These are phyloP conservation scores for Dianthus caryophyllus DNA, from an alignment of 148 eudicot species.

Conservation along the genomic window DNA sequence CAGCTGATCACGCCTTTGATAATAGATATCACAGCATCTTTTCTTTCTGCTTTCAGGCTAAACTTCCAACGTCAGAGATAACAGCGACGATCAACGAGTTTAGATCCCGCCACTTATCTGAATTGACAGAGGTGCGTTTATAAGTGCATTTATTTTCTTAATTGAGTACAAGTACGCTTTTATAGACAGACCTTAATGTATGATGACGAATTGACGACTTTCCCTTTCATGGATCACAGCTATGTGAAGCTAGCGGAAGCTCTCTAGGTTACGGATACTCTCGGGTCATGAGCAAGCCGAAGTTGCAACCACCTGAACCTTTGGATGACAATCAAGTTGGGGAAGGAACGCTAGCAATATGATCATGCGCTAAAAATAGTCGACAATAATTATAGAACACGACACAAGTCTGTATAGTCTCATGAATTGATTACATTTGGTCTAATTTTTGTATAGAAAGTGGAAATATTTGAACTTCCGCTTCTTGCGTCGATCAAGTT, in stretches of 20 bases:
- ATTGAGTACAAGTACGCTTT: neutral
- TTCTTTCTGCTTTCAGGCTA: conserved; percentile 50
- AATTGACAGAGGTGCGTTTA: conserved; percentile 73
- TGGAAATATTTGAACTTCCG: neutral
- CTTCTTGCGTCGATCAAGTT: conserved; percentile 22
- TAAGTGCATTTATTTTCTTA: neutral
- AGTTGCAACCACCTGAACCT: conserved; percentile 48
- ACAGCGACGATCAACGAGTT: conserved; percentile 84
- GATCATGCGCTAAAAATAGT: conserved; percentile 8
- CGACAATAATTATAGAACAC: conserved; percentile 4
- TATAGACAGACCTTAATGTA: neutral
- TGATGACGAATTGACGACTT: no score
- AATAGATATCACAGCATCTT: neutral
- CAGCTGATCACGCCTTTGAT: neutral
- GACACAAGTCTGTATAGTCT: conserved; percentile 19
- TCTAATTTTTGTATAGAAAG: conserved; percentile 24
- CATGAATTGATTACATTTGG: neutral
- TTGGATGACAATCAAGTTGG: conserved; percentile 53
- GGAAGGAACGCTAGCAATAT: conserved; percentile 70
- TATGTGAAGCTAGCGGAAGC: conserved; percentile 86
- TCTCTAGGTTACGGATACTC: conserved; percentile 92
- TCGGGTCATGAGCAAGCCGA: conserved; percentile 62
- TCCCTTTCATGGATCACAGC: conserved; percentile 41
- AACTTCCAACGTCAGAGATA: conserved; percentile 87
- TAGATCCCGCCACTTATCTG: conserved; percentile 93